Base-by-base conservation (phyloP, 768 basidiomycete species). In the Cyclocybe aegerita region DNA sequence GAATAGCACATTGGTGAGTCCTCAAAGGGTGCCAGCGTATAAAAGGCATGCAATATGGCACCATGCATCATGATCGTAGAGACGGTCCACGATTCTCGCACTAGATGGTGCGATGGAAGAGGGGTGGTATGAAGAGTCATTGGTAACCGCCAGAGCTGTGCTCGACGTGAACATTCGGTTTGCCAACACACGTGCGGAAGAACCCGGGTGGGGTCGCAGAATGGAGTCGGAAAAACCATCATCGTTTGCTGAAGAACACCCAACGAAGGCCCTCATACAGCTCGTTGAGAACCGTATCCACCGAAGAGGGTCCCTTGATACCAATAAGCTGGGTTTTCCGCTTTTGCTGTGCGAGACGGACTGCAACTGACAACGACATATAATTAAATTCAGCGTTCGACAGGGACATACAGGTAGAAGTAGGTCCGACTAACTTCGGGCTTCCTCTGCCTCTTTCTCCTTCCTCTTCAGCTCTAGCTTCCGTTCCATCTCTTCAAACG, bases 401-500 rank as follows among this genome's bases (percentile, higher is more conserved):
- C 4, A 11, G 14, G 38, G 38, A 34, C 14, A 36, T 48, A 31
- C 43, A 29, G 35, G 42, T 41, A 34, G n/a, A n/a, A n/a, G n/a
- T 49, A 48, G 23, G 23, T 23, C 14, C 33, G 53, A 65, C 65
- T 64, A 65, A 66, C 60, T 59, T 56, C 53, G 49, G 36, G 53
- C 43, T 39, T 42, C 54, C 31, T 29, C 39, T 42, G 51, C 49
- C 16, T 39, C 48, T 44, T 47, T 43, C 38, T 42, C 41, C 50
- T 60, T 59, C 32, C 69, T 73, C 60, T 81, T 87, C 65, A 69
- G 70, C 60, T 69, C 65, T 56, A 91, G 65, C 9, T 71, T 59
- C 54, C 73, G 70, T 59, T 90, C 89, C 72, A 90, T 71, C 67
- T 85, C 82, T 57, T 88, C 83, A 61, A 93, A 92, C 10, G 86